Evolutionary conservation across 2,329 filamentous ascomycete genomes (phyloP).

Genomic region (Kalaharituber pfeilii): DNA sequence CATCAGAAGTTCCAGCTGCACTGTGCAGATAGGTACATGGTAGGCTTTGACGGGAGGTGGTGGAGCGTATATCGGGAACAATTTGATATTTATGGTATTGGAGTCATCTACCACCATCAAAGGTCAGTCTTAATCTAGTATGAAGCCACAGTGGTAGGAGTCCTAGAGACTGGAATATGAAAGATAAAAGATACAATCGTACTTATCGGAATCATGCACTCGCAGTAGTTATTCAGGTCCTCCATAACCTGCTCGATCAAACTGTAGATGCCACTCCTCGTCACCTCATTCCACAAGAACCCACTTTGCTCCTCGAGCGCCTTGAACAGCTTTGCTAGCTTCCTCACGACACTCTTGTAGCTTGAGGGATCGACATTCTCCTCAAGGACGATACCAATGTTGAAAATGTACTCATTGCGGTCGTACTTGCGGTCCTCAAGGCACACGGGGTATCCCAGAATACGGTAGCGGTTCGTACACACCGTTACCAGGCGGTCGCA

Average conservation of each 20-base stretch:
- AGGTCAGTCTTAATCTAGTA: neutral
- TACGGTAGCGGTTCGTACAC: constrained; percentile 53
- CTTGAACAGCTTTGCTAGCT: constrained; percentile 69
- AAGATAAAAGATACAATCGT: constrained; percentile 29
- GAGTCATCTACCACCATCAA: constrained; percentile 48
- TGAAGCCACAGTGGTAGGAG: neutral
- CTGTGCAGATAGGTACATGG: constrained; percentile 70
- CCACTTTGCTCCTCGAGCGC: constrained; percentile 83
- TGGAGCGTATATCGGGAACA: constrained; percentile 65
- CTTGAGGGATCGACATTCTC: constrained; percentile 47
- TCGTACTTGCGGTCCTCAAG: constrained; percentile 68
- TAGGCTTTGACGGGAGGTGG: constrained; percentile 66
- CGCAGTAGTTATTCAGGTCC: constrained; percentile 89
- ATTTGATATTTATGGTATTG: constrained; percentile 90
- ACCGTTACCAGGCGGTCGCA: constrained; percentile 81
- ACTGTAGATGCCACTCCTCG: constrained; percentile 46
- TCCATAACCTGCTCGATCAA: constrained; percentile 65
- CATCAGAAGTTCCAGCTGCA: constrained; percentile 36
- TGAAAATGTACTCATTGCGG: constrained; percentile 96
- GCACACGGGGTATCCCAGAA: constrained; percentile 78
- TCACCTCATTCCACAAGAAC: constrained; percentile 49
- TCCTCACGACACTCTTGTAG: constrained; percentile 70
- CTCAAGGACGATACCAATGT: constrained; percentile 73
- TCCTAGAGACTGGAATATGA: neutral
- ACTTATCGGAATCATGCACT: constrained; percentile 97